Evolutionary conservation across 495 filamentous ascomycete species (phyloP).

Genomic region (Aspergillus carlsbadensis): DNA sequence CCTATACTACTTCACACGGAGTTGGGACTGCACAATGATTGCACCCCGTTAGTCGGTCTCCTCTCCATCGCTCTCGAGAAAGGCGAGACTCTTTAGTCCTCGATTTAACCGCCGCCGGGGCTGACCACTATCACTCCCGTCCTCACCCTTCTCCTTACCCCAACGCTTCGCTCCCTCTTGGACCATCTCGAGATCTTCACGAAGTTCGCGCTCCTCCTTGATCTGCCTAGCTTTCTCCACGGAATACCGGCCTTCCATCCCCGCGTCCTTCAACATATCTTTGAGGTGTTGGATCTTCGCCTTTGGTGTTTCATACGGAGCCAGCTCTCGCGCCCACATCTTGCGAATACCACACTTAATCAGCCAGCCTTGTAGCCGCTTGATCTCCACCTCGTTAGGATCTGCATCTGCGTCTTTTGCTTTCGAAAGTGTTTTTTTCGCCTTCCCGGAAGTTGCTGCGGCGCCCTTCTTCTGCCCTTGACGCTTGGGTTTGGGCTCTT

Average conservation of each 20-base stretch:
- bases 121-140: slow-evolving; percentile 38
- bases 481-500: slow-evolving; percentile 57
- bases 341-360: slow-evolving; percentile 93
- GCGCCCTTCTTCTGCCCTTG: slow-evolving; percentile 36
- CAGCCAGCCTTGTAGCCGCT: slow-evolving; percentile 83
- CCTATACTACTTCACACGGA: not conserved
- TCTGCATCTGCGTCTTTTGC: slow-evolving; percentile 50
- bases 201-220: slow-evolving; percentile 78
- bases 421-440: slow-evolving; percentile 33
- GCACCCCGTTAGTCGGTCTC: slow-evolving; percentile 47
- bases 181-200: slow-evolving; percentile 77
- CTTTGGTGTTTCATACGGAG: slow-evolving; percentile 68
- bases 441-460: slow-evolving; percentile 31
- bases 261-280: slow-evolving; percentile 70
- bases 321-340: slow-evolving; percentile 82
- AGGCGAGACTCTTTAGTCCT: slow-evolving; percentile 51
- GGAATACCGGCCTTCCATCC: slow-evolving; percentile 87
- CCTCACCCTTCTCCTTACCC: slow-evolving; percentile 55
- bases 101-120: slow-evolving; percentile 41
- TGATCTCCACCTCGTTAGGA: slow-evolving; percentile 78
- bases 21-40: not conserved
- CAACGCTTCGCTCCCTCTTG: slow-evolving; percentile 74
- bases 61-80: slow-evolving; percentile 53
- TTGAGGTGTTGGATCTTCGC: slow-evolving; percentile 84
- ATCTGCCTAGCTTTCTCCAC: slow-evolving; percentile 80